These are phyloP conservation scores for Suillus occidentalis DNA, from an alignment of 768 basidiomycete genomes.

Conservation along the genomic window DNA sequence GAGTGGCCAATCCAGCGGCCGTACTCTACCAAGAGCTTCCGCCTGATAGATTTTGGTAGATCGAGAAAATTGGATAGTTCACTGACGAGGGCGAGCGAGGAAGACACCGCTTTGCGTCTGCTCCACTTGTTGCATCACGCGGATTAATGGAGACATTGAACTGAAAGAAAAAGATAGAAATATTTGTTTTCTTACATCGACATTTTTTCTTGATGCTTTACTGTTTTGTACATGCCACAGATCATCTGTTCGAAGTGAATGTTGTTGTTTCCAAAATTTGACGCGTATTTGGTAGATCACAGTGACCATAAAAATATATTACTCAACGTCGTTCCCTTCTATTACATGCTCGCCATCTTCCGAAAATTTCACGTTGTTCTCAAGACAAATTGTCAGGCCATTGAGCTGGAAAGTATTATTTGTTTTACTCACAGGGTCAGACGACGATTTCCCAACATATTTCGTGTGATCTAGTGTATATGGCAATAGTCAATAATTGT, in stretches of 20 bases:
- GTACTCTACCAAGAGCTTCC: conserved; percentile 33
- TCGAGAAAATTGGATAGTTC: conserved; percentile 14
- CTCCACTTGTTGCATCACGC: neutral
- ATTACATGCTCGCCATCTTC: conserved; percentile 72
- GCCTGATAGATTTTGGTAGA: conserved; percentile 54
- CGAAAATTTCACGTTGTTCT: conserved; percentile 80
- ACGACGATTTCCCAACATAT: conserved; percentile 70
- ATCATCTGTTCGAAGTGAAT: neutral
- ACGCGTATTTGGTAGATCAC: neutral
- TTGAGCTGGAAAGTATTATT: neutral
- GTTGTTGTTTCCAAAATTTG: neutral
- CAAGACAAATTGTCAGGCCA: neutral
- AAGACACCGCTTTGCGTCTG: neutral
- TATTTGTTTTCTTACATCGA: neutral
- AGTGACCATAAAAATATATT: neutral
- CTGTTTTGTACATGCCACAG: neutral
- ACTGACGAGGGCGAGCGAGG: neutral
- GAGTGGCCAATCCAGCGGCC: conserved; percentile 18
- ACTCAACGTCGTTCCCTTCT: conserved; percentile 58
- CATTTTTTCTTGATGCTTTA: neutral
- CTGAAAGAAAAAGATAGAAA: neutral
- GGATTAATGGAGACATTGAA: neutral
- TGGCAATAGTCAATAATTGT: conserved; percentile 7
- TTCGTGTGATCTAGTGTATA: conserved; percentile 72
- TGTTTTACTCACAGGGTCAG: conserved; percentile 36